Evolutionary conservation across 805 yeast species (phyloP).

Genomic region (Ogataea trehaloabstinens): DNA sequence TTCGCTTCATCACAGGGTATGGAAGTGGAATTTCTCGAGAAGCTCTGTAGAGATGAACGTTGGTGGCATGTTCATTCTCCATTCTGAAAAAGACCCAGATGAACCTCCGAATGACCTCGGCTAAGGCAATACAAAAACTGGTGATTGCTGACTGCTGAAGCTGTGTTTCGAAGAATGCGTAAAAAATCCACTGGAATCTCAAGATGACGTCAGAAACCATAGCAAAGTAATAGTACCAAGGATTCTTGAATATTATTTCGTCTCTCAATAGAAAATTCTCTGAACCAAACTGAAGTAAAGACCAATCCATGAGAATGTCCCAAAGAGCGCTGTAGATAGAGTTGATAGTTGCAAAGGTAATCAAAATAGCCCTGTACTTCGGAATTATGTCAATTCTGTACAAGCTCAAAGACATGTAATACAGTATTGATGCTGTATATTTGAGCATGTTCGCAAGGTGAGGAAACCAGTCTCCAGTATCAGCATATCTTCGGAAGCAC

Average conservation of each 20-base stretch:
- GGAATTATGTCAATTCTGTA: conserved; percentile 61
- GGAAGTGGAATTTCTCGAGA: conserved; percentile 87
- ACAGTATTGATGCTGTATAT: conserved; percentile 63
- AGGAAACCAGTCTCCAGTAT: conserved; percentile 95
- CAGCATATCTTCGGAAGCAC: conserved; percentile 86
- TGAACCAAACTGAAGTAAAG: conserved; percentile 67
- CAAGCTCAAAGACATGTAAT: conserved; percentile 70
- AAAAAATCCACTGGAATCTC: conserved; percentile 90
- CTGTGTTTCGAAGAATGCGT: conserved; percentile 71
- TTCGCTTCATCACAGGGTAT: conserved; percentile 45
- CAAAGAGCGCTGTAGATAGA: conserved; percentile 69
- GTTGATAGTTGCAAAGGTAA: conserved; percentile 71
- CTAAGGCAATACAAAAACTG: conserved; percentile 77
- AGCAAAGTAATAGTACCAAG: conserved; percentile 68
- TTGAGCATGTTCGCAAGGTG: conserved; percentile 88
- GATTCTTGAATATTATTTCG: conserved; percentile 60
- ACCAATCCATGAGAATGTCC: conserved; percentile 98
- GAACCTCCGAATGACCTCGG: conserved; percentile 80
- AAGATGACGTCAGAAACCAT: conserved; percentile 70
- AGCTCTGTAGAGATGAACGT: conserved; percentile 81
- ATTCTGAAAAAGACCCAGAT: conserved; percentile 90
- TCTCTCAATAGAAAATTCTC: conserved; percentile 62
- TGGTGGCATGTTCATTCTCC: conserved; percentile 95
- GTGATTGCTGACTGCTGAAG: conserved; percentile 87
- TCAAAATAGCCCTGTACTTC: conserved; percentile 54